Evolutionary conservation across 768 basidiomycete species (phyloP).

Genomic region (Chalciporus pseudorubinellus): DNA sequence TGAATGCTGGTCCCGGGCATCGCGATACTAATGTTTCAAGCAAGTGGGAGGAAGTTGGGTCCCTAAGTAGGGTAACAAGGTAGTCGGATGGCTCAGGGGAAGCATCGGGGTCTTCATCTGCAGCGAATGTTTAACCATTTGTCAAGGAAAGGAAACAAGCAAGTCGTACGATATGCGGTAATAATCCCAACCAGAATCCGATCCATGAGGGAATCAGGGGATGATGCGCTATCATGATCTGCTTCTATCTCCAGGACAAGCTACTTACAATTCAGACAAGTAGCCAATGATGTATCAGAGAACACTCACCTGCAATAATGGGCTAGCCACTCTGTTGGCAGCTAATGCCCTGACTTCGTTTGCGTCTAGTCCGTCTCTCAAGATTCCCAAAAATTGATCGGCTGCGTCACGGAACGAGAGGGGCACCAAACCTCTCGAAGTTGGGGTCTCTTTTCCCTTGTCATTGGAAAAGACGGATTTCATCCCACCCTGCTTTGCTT

Average conservation of each 20-base stretch:
- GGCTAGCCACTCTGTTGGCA: constrained; percentile 73
- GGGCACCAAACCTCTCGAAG: constrained; percentile 34
- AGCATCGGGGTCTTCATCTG: constrained; percentile 39
- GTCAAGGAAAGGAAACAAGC: background rate
- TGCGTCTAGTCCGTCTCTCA: constrained; percentile 53
- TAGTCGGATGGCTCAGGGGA: constrained; percentile 67
- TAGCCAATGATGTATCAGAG: constrained; percentile 3
- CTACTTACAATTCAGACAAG: constrained; percentile 38
- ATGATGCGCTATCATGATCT: constrained; percentile 54
- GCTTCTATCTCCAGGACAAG: constrained; percentile 83
- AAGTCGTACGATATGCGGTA: constrained; percentile 54
- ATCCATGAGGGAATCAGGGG: constrained; percentile 77
- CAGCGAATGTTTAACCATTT: constrained; percentile 1
- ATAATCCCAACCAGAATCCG: constrained; percentile 74
- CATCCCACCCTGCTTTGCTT: constrained; percentile 76
- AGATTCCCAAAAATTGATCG: constrained; percentile 43
- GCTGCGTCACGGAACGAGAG: constrained; percentile 48
- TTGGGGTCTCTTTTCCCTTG: constrained; percentile 37
- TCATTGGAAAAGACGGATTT: constrained; percentile 67
- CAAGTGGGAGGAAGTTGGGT: constrained; percentile 86
- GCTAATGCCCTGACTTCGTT: constrained; percentile 80
- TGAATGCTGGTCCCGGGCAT: constrained; percentile 61
- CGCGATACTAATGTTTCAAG: constrained; percentile 75
- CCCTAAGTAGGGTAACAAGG: constrained; percentile 76
- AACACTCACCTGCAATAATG: constrained; percentile 61